phyloP scores from a whole-genome alignment of 306 rosid genomes.

The Hippophae rhamnoides region DNA sequence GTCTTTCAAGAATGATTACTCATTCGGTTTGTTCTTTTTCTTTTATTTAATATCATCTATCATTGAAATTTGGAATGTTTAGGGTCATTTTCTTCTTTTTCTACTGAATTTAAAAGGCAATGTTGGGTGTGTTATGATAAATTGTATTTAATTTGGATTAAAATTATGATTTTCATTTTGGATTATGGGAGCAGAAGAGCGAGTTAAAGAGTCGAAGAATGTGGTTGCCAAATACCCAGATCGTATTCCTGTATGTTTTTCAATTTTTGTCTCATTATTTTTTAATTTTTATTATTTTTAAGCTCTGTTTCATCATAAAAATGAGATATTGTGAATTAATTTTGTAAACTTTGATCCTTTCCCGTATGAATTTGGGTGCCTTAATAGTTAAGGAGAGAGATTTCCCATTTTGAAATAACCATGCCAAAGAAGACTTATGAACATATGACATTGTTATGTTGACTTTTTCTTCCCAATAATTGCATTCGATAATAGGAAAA shows the following conservation, averaged over 20 bases:
- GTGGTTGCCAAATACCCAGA: conserved; percentile 43
- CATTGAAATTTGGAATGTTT: too few relatives aligned
- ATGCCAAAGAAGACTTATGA: too few relatives aligned
- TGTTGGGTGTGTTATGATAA: neutral
- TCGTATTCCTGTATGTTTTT: conserved; percentile 38
- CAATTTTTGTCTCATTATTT: neutral
- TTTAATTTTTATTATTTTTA: neutral
- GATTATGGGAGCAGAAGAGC: conserved; percentile 21
- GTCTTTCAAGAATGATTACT: conserved; percentile 38
- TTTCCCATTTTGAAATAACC: too few relatives aligned
- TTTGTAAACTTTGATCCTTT: neutral
- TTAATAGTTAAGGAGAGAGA: too few relatives aligned
- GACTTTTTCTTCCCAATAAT: too few relatives aligned
- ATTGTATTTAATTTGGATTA: neutral
- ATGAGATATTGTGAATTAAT: neutral
- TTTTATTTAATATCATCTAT: neutral
- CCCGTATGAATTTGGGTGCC: too few relatives aligned
- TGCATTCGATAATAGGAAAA: too few relatives aligned
- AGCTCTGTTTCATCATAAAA: neutral
- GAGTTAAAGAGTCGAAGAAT: conserved; percentile 36
- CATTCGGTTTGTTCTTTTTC: conserved; percentile 25
- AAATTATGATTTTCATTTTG: neutral
- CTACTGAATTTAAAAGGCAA: too few relatives aligned
- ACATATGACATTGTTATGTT: too few relatives aligned
- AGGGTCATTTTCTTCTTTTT: too few relatives aligned